These are phyloP conservation scores for Mucor circinelloides DNA, from an alignment of 371 early-diverging fungal genomes.

Conservation along the genomic window DNA sequence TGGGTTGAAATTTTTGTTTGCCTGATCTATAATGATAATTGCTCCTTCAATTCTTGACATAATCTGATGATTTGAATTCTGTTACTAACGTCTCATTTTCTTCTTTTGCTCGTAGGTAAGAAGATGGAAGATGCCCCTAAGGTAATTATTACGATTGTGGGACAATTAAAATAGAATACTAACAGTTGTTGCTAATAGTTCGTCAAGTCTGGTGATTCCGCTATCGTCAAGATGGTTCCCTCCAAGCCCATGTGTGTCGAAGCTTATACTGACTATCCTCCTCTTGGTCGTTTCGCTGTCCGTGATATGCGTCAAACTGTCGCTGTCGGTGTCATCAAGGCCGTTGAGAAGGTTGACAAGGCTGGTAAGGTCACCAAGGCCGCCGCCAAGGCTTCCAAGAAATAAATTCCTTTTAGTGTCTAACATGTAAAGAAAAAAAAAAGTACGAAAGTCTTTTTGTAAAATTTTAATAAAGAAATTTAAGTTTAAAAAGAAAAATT, in stretches of 20 bases:
- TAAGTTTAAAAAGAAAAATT: neutral
- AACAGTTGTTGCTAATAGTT: constrained; percentile 39
- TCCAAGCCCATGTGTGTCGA: constrained; percentile 98
- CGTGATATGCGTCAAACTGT: constrained; percentile 96
- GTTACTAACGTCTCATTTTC: constrained; percentile 17
- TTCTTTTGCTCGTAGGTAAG: constrained; percentile 11
- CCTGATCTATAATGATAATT: neutral
- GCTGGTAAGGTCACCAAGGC: constrained; percentile 68
- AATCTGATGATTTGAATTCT: neutral
- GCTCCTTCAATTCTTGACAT: neutral
- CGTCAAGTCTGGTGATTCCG: constrained; percentile 93
- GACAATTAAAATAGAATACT: neutral
- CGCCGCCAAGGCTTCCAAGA: constrained; percentile 73
- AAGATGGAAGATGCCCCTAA: constrained; percentile 62
- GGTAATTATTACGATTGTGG: neutral
- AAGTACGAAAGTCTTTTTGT: neutral
- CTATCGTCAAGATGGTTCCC: constrained; percentile 94
- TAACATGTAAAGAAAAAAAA: neutral
- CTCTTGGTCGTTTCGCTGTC: constrained; percentile 97
- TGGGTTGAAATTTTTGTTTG: no score
- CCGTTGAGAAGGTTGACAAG: constrained; percentile 83
- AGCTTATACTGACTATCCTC: constrained; percentile 90
- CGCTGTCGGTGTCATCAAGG: constrained; percentile 96
- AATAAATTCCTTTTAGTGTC: constrained; percentile 50
- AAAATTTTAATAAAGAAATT: neutral